Conservation (phyloP, 257 asterid species). For the Lavandula angustifolia region DNA sequence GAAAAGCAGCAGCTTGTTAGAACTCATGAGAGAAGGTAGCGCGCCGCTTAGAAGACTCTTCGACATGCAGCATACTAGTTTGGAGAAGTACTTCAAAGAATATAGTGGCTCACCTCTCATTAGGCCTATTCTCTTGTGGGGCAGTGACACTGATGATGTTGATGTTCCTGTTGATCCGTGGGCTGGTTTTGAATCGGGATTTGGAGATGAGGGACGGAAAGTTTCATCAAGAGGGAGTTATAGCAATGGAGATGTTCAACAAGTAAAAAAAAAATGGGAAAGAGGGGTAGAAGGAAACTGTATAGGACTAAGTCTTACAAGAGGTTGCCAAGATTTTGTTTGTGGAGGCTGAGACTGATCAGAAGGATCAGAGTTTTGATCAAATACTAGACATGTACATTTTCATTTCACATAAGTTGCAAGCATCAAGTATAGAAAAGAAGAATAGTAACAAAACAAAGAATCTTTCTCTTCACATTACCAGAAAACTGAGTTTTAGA, state of each 20-base stretch:
- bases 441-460: too few relatives aligned
- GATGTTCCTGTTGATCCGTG: slow-evolving; percentile 60
- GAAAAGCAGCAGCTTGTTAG: slow-evolving; percentile 47
- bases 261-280: background rate
- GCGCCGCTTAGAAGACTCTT: slow-evolving; percentile 65
- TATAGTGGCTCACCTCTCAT: slow-evolving; percentile 63
- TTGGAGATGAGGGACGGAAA: slow-evolving; percentile 27
- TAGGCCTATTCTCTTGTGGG: slow-evolving; percentile 52
- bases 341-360: slow-evolving; percentile 46
- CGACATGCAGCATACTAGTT: slow-evolving; percentile 73
- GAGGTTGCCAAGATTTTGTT: slow-evolving; percentile 52
- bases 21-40: slow-evolving; percentile 68
- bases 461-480: too few relatives aligned
- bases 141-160: slow-evolving; percentile 44
- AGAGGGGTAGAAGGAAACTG: slow-evolving; percentile 35
- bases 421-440: background rate
- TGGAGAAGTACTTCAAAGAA: slow-evolving; percentile 52
- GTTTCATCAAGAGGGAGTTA: slow-evolving; percentile 28
- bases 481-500: too few relatives aligned
- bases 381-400: background rate
- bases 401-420: background rate
- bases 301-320: slow-evolving; percentile 51
- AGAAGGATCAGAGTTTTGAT: slow-evolving; percentile 46
- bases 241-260: slow-evolving; percentile 5
- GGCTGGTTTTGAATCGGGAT: slow-evolving; percentile 28